These are phyloP conservation scores for Sarocladium oryzae DNA, from an alignment of 2,329 filamentous ascomycete species.

Conservation along the genomic window DNA sequence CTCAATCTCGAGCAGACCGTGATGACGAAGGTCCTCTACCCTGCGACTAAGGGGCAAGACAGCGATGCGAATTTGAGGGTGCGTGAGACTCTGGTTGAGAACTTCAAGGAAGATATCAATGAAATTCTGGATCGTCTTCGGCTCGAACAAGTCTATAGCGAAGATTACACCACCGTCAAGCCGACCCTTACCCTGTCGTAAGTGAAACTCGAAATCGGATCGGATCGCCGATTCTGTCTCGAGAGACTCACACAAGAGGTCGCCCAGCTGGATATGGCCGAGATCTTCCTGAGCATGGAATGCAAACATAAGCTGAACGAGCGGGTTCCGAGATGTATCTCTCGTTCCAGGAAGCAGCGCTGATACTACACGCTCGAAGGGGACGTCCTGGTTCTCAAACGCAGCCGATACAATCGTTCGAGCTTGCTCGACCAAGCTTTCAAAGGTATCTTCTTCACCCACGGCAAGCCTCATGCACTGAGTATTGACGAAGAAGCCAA, in stretches of 20 bases:
- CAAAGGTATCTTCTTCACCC: slow-evolving; percentile 11
- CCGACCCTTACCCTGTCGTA: slow-evolving; percentile 14
- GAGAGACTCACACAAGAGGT: slow-evolving; percentile 12
- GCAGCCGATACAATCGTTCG: slow-evolving; percentile 7
- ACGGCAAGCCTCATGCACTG: slow-evolving; percentile 14
- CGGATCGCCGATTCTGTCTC: slow-evolving; percentile 9
- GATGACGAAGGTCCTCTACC: background rate
- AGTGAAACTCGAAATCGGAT: slow-evolving; percentile 20
- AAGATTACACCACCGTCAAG: slow-evolving; percentile 15
- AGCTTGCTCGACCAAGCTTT: slow-evolving; percentile 12
- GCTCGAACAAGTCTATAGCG: slow-evolving; percentile 18
- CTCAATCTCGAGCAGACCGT: slow-evolving; percentile 12
- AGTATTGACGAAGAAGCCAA: slow-evolving; percentile 17
- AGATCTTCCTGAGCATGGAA: slow-evolving; percentile 11
- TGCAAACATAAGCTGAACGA: slow-evolving; percentile 13
- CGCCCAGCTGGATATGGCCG: slow-evolving; percentile 8
- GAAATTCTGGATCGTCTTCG: slow-evolving; percentile 15
- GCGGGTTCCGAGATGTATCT: slow-evolving; percentile 10
- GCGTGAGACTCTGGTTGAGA: slow-evolving; percentile 13
- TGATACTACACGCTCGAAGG: slow-evolving; percentile 14
- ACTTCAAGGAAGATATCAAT: slow-evolving; percentile 14
- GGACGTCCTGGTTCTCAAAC: slow-evolving; percentile 14
- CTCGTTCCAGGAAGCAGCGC: background rate
- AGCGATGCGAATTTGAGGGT: background rate
- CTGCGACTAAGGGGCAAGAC: slow-evolving; percentile 8